phyloP scores from a whole-genome alignment of 805 yeast genomes.

The Priceomyces haplophilus region DNA sequence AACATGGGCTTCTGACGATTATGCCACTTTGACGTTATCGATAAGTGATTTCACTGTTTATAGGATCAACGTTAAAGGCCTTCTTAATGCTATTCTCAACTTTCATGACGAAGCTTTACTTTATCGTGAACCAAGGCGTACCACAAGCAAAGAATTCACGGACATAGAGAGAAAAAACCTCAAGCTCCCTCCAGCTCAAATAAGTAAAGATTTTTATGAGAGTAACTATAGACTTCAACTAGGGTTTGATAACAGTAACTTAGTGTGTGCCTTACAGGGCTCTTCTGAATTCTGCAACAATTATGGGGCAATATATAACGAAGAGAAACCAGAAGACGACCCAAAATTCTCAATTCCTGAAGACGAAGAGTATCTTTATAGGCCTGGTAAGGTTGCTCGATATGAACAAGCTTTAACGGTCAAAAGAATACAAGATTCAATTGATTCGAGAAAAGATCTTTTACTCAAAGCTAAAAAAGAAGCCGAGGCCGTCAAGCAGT shows the following conservation, averaged over 20 bases:
- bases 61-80: constrained; percentile 31
- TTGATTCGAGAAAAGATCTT: constrained; percentile 1
- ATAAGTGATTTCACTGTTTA: constrained; percentile 37
- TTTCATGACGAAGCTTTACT: constrained; percentile 12
- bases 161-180: not conserved
- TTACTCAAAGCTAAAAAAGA: not conserved
- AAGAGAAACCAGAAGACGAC: constrained; percentile 1
- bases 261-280: constrained; percentile 28
- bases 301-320: constrained; percentile 18
- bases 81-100: constrained; percentile 20
- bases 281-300: constrained; percentile 25
- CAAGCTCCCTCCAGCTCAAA: constrained; percentile 1
- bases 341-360: not conserved
- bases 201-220: not conserved
- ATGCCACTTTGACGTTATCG: constrained; percentile 33
- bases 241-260: constrained; percentile 24
- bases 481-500: not conserved
- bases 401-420: constrained; percentile 6
- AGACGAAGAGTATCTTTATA: not conserved
- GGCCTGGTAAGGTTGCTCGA: not conserved
- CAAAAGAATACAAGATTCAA: not conserved
- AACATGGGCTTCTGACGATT: constrained; percentile 17
- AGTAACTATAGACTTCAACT: not conserved
- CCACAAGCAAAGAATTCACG: not conserved
- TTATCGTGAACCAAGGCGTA: not conserved